phyloP scores from a whole-genome alignment of 1,284 basidiomycete genomes.

The Ceratobasidium sp. region DNA sequence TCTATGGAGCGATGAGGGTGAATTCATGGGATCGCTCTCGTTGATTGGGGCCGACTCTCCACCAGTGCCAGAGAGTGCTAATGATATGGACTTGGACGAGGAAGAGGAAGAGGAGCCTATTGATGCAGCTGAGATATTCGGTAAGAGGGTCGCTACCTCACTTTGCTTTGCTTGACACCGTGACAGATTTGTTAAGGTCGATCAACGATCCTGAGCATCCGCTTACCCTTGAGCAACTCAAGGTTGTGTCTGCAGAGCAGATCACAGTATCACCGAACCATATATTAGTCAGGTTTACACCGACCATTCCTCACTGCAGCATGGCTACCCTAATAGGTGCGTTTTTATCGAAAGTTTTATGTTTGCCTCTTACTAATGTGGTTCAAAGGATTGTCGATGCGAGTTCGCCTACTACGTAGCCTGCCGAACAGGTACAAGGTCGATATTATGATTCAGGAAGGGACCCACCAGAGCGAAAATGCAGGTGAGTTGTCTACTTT shows the following conservation, averaged over 20 bases:
- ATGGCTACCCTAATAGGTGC: conserved; percentile 97
- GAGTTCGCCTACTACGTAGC: conserved; percentile 88
- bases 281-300: conserved; percentile 89
- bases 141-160: conserved; percentile 51
- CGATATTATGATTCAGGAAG: conserved; percentile 90
- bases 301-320: conserved; percentile 97
- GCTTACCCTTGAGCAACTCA: conserved; percentile 91
- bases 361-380: conserved; percentile 32
- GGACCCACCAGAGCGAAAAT: conserved; percentile 93
- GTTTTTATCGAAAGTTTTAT: conserved; percentile 46
- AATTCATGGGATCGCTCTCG: conserved; percentile 41
- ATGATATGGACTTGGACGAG: conserved; percentile 42
- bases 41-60: conserved; percentile 49
- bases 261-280: conserved; percentile 76
- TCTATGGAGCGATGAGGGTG: conserved; percentile 59
- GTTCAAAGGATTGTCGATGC: conserved; percentile 80
- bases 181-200: conserved; percentile 83
- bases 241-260: conserved; percentile 91
- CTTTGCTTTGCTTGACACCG: conserved; percentile 27
- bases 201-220: conserved; percentile 98
- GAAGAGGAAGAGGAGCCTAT: conserved; percentile 62
- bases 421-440: conserved; percentile 94
- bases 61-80: conserved; percentile 44
- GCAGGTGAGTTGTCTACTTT: conserved; percentile 60
- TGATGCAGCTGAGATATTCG: conserved; percentile 73